Evolutionary conservation across 768 basidiomycete species (phyloP).

Genomic region (Lactarius tabidus): DNA sequence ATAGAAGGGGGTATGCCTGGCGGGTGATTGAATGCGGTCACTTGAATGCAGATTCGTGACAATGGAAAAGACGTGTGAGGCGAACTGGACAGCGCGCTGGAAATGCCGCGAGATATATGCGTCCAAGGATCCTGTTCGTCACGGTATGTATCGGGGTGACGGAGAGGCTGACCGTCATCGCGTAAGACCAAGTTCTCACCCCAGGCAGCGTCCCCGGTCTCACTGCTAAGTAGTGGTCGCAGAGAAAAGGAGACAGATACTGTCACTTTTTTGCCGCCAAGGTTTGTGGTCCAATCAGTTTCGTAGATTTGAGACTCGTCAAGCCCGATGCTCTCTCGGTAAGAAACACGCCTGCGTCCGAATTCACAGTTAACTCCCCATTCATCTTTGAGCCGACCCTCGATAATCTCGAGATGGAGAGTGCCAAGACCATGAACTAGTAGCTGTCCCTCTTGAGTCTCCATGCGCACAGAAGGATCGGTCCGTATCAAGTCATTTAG

Average conservation of each 20-base stretch:
- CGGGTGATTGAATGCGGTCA: conserved; percentile 45
- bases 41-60: conserved; percentile 56
- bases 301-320: conserved; percentile 29
- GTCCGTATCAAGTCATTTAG: conserved; percentile 71
- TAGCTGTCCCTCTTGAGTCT: conserved; percentile 77
- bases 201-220: conserved; percentile 66
- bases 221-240: conserved; percentile 48
- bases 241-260: conserved; percentile 55
- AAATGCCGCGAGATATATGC: conserved; percentile 63
- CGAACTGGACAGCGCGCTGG: conserved; percentile 69
- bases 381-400: conserved; percentile 74
- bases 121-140: conserved; percentile 41
- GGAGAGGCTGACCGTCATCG: conserved; percentile 46
- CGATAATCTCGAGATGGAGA: conserved; percentile 85
- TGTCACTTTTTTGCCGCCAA: conserved; percentile 51
- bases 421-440: conserved; percentile 81
- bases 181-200: conserved; percentile 73
- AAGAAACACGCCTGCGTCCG: conserved; percentile 73
- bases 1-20: conserved; percentile 43
- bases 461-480: conserved; percentile 82
- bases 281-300: conserved; percentile 58
- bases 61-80: conserved; percentile 72
- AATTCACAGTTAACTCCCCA: conserved; percentile 77
- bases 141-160: conserved; percentile 47
- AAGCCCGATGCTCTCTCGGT: conserved; percentile 55